Evolutionary conservation across 2,329 filamentous ascomycete genomes (phyloP).

Genomic region (Alternaria infectoria): DNA sequence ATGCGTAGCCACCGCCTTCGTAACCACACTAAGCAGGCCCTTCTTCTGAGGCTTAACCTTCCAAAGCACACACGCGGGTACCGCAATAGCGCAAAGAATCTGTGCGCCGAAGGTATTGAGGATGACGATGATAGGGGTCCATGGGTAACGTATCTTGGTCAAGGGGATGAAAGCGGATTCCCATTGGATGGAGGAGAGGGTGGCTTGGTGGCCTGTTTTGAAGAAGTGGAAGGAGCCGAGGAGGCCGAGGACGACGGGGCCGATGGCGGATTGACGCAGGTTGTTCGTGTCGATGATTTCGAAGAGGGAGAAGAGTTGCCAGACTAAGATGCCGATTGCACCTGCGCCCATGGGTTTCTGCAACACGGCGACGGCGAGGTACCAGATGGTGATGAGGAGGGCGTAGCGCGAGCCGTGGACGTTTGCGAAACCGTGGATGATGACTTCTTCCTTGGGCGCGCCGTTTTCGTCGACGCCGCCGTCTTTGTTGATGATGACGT

Average conservation of each 20-base stretch:
- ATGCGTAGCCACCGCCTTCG: conserved; percentile 75
- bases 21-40: conserved; percentile 70
- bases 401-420: conserved; percentile 91
- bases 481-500: conserved; percentile 61
- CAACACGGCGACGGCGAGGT: conserved; percentile 77
- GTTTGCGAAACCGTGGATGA: conserved; percentile 90
- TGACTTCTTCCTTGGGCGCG: conserved; percentile 60
- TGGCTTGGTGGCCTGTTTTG: conserved; percentile 96
- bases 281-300: conserved; percentile 69
- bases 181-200: conserved; percentile 89
- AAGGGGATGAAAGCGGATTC: conserved; percentile 92
- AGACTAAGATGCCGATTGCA: conserved; percentile 79
- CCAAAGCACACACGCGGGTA: conserved; percentile 86
- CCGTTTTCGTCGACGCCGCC: conserved; percentile 20
- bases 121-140: conserved; percentile 79
- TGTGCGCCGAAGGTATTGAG: conserved; percentile 91
- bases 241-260: conserved; percentile 82
- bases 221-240: conserved; percentile 95
- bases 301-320: conserved; percentile 82
- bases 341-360: conserved; percentile 95
- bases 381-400: conserved; percentile 78
- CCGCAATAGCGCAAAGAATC: conserved; percentile 78
- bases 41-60: conserved; percentile 78
- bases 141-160: conserved; percentile 82
- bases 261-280: conserved; percentile 73